These are phyloP conservation scores for Boletus subluridellus DNA, from an alignment of 1,284 basidiomycete species.

Conservation along the genomic window DNA sequence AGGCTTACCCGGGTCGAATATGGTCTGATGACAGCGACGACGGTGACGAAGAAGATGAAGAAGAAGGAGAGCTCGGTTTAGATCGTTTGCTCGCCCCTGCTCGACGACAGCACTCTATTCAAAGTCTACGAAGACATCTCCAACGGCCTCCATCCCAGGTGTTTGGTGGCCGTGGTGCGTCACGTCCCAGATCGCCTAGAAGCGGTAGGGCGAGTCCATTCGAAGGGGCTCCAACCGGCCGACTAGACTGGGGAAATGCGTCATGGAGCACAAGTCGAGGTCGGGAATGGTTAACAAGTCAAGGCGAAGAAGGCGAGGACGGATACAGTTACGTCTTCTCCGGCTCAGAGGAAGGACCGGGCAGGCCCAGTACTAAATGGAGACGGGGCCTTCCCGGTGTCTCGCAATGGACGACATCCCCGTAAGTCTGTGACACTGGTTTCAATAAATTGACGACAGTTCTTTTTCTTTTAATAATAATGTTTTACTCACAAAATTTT, in stretches of 20 bases:
- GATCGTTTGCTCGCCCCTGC: conserved; percentile 65
- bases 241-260: conserved; percentile 18
- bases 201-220: conserved; percentile 24
- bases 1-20: conserved; percentile 17
- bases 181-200: conserved; percentile 12
- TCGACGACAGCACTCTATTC: conserved; percentile 67
- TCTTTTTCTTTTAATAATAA: neutral
- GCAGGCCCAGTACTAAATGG: conserved; percentile 21
- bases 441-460: neutral
- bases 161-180: conserved; percentile 3
- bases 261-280: conserved; percentile 27
- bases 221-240: conserved; percentile 1
- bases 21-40: conserved; percentile 27
- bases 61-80: conserved; percentile 62
- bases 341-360: conserved; percentile 2
- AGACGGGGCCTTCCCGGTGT: conserved; percentile 28
- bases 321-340: conserved; percentile 17
- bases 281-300: conserved; percentile 20
- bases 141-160: conserved; percentile 24
- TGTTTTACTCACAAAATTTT: neutral
- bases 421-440: conserved; percentile 13
- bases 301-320: conserved; percentile 29
- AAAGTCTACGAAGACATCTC: conserved; percentile 59
- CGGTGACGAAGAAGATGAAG: conserved; percentile 44
- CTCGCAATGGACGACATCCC: conserved; percentile 28